These are phyloP conservation scores for Jatropha podagrica DNA, from an alignment of 441 rosid genomes.

Conservation along the genomic window DNA sequence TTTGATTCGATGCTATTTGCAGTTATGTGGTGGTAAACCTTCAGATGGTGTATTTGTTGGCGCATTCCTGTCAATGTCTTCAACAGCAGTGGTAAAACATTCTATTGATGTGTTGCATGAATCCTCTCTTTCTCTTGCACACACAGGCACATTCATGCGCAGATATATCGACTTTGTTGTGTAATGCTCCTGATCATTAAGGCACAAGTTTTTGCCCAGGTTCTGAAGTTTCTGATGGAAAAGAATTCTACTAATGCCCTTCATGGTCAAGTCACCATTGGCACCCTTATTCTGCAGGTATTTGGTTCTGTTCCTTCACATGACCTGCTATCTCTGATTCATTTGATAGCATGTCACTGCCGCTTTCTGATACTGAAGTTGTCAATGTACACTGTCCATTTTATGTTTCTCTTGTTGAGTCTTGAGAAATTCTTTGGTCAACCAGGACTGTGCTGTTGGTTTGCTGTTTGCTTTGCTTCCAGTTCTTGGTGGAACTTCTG, in stretches of 20 bases:
- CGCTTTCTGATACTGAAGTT: constrained; percentile 8
- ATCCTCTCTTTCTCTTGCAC: not conserved
- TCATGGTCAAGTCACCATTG: constrained; percentile 61
- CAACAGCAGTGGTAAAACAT: constrained; percentile 86
- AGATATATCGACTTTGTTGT: not conserved
- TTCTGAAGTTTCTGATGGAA: constrained; percentile 90
- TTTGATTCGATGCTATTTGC: constrained; percentile 36
- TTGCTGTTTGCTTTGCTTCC: constrained; percentile 96
- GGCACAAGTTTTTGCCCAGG: constrained; percentile 40
- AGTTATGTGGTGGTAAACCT: constrained; percentile 90
- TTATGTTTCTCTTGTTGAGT: constrained; percentile 5
- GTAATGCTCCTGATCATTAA: constrained; percentile 13
- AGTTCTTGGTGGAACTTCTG: constrained; percentile 91
- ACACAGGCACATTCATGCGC: not conserved
- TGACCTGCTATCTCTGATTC: not conserved
- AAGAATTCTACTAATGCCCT: constrained; percentile 51
- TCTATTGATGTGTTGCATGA: not conserved
- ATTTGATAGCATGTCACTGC: not conserved
- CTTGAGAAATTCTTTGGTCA: constrained; percentile 21
- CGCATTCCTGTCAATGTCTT: constrained; percentile 88
- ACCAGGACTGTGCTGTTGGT: constrained; percentile 91
- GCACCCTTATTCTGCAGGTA: constrained; percentile 90
- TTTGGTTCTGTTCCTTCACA: not conserved
- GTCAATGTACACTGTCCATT: not conserved
- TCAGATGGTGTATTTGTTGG: constrained; percentile 92